These are phyloP conservation scores for Setaria italica DNA, from an alignment of 202 grass and related monocot genomes.

Conservation along the genomic window DNA sequence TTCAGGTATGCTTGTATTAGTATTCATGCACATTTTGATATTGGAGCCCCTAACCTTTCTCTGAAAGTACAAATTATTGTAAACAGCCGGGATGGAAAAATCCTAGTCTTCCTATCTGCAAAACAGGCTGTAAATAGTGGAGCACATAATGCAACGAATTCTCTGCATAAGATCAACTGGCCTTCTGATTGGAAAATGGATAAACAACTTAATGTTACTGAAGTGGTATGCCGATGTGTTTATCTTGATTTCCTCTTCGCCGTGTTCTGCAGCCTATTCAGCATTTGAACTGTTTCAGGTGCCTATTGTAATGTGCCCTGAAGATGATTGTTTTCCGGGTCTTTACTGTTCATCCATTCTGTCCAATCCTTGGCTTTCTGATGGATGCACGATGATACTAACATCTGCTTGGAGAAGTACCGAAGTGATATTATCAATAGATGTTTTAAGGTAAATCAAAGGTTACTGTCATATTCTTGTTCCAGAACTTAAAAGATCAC, in stretches of 20 bases:
- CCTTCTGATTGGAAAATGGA: slow-evolving; percentile 44
- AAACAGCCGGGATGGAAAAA: slow-evolving; percentile 73
- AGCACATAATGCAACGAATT: slow-evolving; percentile 76
- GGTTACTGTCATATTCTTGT: slow-evolving; percentile 1
- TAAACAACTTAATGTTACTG: slow-evolving; percentile 20
- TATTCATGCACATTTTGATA: not conserved
- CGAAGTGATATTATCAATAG: slow-evolving; percentile 74
- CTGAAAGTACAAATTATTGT: slow-evolving; percentile 28
- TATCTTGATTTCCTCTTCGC: not conserved
- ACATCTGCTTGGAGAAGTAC: slow-evolving; percentile 83
- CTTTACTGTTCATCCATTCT: slow-evolving; percentile 77
- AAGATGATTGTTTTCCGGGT: slow-evolving; percentile 73
- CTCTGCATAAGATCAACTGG: slow-evolving; percentile 65
- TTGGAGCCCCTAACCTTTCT: not conserved
- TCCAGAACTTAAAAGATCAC: slow-evolving; percentile 2
- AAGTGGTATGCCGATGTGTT: slow-evolving; percentile 47
- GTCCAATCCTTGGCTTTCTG: slow-evolving; percentile 83
- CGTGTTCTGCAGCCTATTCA: slow-evolving; percentile 8
- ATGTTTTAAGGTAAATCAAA: slow-evolving; percentile 72
- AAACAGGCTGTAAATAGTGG: slow-evolving; percentile 83
- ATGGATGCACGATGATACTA: slow-evolving; percentile 68
- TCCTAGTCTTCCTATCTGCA: slow-evolving; percentile 80
- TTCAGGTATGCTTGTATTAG: slow-evolving; percentile 70
- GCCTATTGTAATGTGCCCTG: slow-evolving; percentile 77
- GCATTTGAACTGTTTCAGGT: slow-evolving; percentile 52